Base-by-base conservation (phyloP, 768 basidiomycete species). In the Ramaria sp. region DNA sequence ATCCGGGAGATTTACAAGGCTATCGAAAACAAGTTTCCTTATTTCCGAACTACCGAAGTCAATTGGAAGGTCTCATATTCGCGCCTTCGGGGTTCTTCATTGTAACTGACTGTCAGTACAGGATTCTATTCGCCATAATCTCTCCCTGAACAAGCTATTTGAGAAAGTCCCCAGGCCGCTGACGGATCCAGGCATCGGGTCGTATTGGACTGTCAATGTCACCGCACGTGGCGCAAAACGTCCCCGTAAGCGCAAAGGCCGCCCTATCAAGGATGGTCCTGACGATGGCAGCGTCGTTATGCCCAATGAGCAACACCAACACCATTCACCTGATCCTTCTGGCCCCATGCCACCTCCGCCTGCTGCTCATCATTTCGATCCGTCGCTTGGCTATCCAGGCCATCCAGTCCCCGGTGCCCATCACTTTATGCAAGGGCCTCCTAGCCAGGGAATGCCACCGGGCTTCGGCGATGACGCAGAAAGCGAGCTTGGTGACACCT, bases 171-270 rank as follows among this genome's bases (percentile, higher is more conserved):
- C 85, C 19, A 78, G 88, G 51, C 88, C 88, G 7, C 84, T 86
- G 10, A 87, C 87, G 31, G 88, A 90, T 67, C 88, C 88, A 12
- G 88, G 88, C 15, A 88, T 89, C 66, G 88, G 88, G 20, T 90
- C 88, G 11, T 90, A 91, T 65, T 91, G 88, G 88, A 89, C 88
- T 37, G 88, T 91, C n/a, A 90, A 90, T 68, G 75, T 90, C 20
- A 68, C 79, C 49, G 88, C 88, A 12, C 88, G 88, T 1, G 88
- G 88, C 20, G 90, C 88, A 1, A 91, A 91, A 70, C 80, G 88
- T 57, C 88, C 88, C 43, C 80, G 88, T 20, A 91, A 90, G 66
- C 80, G 88, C 37, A 58, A 58, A 37, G 37, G 43, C 30, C 55
- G 55, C 19, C 24, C 22, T 7, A 22, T 30, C 34, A 57, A 57